Conservation (phyloP, 2,329 filamentous ascomycete species). For the Ceratocystiopsis minuta region DNA sequence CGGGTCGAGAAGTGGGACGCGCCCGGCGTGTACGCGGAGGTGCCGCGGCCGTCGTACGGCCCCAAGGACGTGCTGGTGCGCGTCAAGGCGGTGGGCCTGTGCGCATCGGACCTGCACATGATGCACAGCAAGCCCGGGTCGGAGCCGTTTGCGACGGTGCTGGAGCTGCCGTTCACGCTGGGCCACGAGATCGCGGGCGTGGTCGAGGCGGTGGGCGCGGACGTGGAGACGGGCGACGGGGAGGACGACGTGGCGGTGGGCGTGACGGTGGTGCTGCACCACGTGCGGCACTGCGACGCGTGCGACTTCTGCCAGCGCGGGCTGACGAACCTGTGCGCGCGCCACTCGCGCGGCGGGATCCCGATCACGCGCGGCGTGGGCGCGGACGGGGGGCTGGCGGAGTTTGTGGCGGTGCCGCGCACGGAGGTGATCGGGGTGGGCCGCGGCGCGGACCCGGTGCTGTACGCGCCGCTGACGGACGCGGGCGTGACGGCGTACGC, state of each 20-base stretch:
- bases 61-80: slow-evolving; percentile 1
- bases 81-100: slow-evolving; percentile 2
- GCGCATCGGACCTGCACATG: slow-evolving; percentile 1
- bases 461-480: slow-evolving; percentile 1
- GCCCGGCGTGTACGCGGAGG: neutral
- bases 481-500: slow-evolving; percentile 3
- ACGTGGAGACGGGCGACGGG: neutral
- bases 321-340: neutral
- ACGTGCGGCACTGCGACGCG: slow-evolving; percentile 1
- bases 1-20: neutral
- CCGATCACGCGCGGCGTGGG: neutral
- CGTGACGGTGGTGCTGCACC: slow-evolving; percentile 1
- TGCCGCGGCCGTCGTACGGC: neutral
- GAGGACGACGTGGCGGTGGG: neutral
- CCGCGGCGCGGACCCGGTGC: neutral
- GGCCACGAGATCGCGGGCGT: slow-evolving; percentile 1
- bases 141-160: neutral
- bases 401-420: slow-evolving; percentile 1
- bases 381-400: neutral
- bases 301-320: slow-evolving; percentile 1
- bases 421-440: neutral
- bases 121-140: slow-evolving; percentile 1
- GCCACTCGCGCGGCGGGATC: neutral
- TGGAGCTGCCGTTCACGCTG: neutral
- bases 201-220: neutral